Evolutionary conservation across 345 rosid species (phyloP), one percentile per base, ranked within the genome.

Genomic region (Trapa incisa): DNA sequence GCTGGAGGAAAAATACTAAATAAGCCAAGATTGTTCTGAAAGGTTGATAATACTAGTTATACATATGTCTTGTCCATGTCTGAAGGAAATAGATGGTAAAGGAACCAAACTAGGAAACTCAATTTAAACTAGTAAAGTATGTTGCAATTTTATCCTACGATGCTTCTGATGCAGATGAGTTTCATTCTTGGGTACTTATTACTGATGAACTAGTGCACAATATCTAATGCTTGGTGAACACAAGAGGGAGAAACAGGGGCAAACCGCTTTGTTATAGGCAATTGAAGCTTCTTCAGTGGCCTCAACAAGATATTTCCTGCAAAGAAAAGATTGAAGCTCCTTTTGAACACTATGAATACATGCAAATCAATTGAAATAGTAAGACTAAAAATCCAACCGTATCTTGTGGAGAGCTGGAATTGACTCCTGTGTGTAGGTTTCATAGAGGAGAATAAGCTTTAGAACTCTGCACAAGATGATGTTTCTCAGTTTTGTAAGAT

Each of bases 271-370:
- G 74, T 87, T 94, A 66, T 94, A 94, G 52, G 91, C 96, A 73
- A 87, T 80, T 68, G 97, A 87, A 74, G 97, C 96, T 84, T 91
- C 97, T 75, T 94, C 96, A 0, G 96, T 91, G 52, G 97, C 97
- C 80, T 94, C 99, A 0, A 85, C 86, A 54, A 94, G 93, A 77
- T 84, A 87, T 74, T 89, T 91, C 86, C 99, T 94, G 79, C 56
- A 64, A 65, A 62, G 42, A 66, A 68, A 22, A 54, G 32, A n/a
- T 52, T 22, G 29, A 69, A 43, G 32, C 32, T 38, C 66, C 64
- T 17, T 36, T 35, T 58, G 33, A 45, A 53, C 60, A 48, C 32
- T 15, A 11, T 47, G 33, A 8, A 1, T 5, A 14, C 5, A 64
- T 16, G 42, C 33, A 47, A 61, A 33, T 11, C 15, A 35, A 8